Conservation (phyloP, 176 grass and related monocot genomes). For the Phyllostachys edulis region DNA sequence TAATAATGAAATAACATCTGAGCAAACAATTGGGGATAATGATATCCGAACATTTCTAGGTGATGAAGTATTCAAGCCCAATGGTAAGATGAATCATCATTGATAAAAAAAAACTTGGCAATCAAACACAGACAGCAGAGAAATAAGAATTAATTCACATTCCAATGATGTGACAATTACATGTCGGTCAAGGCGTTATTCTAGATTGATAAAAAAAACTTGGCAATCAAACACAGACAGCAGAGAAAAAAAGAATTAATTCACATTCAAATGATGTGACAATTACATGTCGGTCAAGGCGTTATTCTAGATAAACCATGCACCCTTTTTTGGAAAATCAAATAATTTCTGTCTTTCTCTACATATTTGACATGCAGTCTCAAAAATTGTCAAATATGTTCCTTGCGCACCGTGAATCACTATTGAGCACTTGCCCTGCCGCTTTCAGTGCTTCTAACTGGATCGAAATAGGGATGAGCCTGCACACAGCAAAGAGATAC, state of each 20-base stretch:
- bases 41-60: neutral
- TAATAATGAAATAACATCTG: neutral
- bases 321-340: neutral
- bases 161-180: neutral
- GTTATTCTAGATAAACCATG: neutral
- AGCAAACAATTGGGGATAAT: neutral
- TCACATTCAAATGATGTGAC: neutral
- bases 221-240: neutral
- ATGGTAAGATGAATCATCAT: slow-evolving; percentile 8
- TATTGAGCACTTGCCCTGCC: slow-evolving; percentile 36
- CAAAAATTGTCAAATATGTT: slow-evolving; percentile 16
- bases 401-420: neutral
- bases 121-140: neutral
- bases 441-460: slow-evolving; percentile 54
- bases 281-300: slow-evolving; percentile 8
- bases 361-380: neutral
- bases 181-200: neutral
- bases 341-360: slow-evolving; percentile 23
- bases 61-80: neutral
- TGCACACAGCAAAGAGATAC: slow-evolving; percentile 33
- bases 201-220: no score
- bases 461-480: slow-evolving; percentile 76
- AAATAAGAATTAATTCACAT: slow-evolving; percentile 11
- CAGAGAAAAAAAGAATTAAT: slow-evolving; percentile 1
- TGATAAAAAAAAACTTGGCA: neutral